Conservation (phyloP, 441 rosid genomes). For the Raphanus hybrid region DNA sequence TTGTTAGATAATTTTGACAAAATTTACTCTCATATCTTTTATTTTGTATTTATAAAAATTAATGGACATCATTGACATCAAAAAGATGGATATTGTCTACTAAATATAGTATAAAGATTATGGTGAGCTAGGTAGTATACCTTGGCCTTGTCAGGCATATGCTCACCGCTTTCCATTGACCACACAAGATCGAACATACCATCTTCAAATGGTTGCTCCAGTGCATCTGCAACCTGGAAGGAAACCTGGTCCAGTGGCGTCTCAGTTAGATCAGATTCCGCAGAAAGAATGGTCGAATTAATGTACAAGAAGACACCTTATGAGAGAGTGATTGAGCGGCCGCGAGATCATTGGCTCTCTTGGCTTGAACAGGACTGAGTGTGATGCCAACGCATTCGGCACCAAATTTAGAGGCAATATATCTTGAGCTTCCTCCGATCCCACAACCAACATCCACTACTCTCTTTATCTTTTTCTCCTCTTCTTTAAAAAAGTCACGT, state of each 20-base stretch:
- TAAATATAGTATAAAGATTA: background rate
- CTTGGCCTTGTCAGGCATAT: conserved; percentile 89
- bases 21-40: background rate
- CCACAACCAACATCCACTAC: conserved; percentile 96
- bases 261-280: background rate
- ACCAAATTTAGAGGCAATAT: conserved; percentile 68
- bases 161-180: conserved; percentile 99
- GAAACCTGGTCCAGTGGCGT: conserved; percentile 51
- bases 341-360: conserved; percentile 77
- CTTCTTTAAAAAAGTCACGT: conserved; percentile 10
- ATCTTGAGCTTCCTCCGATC: conserved; percentile 93
- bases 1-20: background rate
- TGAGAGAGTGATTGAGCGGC: conserved; percentile 64
- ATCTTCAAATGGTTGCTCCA: conserved; percentile 87
- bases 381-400: conserved; percentile 77
- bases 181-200: conserved; percentile 80
- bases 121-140: conserved; percentile 39
- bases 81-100: background rate
- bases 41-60: conserved; percentile 1
- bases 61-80: background rate
- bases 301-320: conserved; percentile 41
- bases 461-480: conserved; percentile 57
- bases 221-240: conserved; percentile 88
- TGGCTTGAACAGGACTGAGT: conserved; percentile 82
- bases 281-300: background rate